Evolutionary conservation across 179 eudicot species (phyloP), one percentile per base, ranked within the genome.

Genomic region (Camellia oleifera): DNA sequence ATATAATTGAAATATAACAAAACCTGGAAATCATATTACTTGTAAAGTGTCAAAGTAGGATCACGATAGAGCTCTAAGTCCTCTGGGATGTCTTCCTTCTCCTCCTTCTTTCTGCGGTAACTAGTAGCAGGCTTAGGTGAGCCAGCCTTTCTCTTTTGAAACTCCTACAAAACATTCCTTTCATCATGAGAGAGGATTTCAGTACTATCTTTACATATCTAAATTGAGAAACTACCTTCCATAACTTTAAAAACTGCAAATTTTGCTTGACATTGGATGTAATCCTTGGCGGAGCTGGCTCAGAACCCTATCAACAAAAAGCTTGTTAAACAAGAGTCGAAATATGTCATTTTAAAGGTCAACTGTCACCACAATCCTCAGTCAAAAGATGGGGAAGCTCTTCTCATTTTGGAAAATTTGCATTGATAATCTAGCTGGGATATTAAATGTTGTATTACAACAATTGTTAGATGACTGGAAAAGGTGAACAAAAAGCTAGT

Each of bases 251-350:
- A 83, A 92, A 88, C 88, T 87, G 95, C 90, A 94, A 84, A 86
- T 88, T 97, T 83, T 91, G 97, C 91, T 97, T 97, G 81, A 97
- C 87, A 83, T 97, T 93, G 66, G 98, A 85, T 69, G 94, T 97
- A 87, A 97, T 97, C 87, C 99, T 94, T 56, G 91, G 98, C 75
- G 97, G 94, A 45, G 93, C 79, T 75, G 87, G 85, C 70, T 93
- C 93, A 42, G 93, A 81, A 78, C 86, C 94, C 99, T 94, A 75
- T 77, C 45, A 81, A 73, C 52, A 80, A 18, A 63, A 79, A 61
- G 32, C 9, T 26, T 42, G 61, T 76, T 62, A 75, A 46, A 80
- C 60, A 66, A 23, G 69, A 17, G 53, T 56, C 60, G 26, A 63
- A n/a, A 79, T 46, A 40, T 26, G 26, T 45, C 20, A 63, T 63